Percentiles rank a stretch among this genome's conserved stretches.
These are phyloP conservation scores for Didymella exigua DNA, from an alignment of 2,329 filamentous ascomycete genomes.

Conservation along the genomic window DNA sequence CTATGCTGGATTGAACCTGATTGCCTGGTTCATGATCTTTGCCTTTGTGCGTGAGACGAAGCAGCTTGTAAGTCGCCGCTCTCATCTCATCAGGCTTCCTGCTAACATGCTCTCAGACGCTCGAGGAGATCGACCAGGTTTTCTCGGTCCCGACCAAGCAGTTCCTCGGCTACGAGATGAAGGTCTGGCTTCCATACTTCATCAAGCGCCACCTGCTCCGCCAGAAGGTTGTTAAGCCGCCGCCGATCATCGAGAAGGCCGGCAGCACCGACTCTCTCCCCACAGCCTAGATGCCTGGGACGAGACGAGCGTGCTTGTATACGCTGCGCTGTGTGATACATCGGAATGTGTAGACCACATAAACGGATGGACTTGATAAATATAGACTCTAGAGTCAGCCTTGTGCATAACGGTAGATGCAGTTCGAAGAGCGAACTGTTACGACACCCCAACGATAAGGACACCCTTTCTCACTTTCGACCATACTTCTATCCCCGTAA, in stretches of 20 bases:
- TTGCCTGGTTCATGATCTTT: constrained; percentile 50
- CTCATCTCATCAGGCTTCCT: constrained; percentile 18
- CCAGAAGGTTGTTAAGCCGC: constrained; percentile 46
- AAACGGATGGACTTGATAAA: not conserved
- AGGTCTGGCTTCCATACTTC: constrained; percentile 50
- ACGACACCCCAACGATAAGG: constrained; percentile 10
- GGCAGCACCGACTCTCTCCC: constrained; percentile 10
- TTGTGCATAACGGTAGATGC: not conserved
- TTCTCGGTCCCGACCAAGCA: constrained; percentile 45
- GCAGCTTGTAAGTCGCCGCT: constrained; percentile 32
- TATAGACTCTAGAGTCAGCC: not conserved
- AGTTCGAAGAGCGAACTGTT: not conserved
- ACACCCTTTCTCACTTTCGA: not conserved
- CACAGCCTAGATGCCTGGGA: not conserved
- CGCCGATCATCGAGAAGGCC: constrained; percentile 47
- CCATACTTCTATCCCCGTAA: not conserved
- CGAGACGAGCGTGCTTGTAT: not conserved
- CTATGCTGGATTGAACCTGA: constrained; percentile 49
- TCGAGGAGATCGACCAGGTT: constrained; percentile 26
- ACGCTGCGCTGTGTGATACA: too few species aligned
- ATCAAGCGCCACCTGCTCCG: constrained; percentile 50
- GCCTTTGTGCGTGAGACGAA: constrained; percentile 49
- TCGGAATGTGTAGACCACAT: not conserved
- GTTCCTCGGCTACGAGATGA: constrained; percentile 49
- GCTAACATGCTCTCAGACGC: not conserved